phyloP scores from a whole-genome alignment of 2,329 filamentous ascomycete genomes.

The Capronia epimyces region DNA sequence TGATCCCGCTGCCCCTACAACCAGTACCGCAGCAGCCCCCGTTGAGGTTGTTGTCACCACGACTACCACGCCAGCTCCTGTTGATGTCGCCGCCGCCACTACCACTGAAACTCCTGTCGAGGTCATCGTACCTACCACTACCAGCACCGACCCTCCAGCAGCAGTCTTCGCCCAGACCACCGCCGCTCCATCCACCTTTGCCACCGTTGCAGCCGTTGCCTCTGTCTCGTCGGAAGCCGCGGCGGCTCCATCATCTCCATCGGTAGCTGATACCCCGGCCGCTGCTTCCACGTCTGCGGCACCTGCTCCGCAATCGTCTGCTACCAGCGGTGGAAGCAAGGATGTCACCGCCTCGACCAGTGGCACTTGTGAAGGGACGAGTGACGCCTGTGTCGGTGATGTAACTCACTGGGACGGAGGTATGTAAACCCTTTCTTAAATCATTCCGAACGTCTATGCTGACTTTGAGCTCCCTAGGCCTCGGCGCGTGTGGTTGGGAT shows the following conservation, averaged over 20 bases:
- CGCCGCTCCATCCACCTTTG: conserved; percentile 13
- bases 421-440: not conserved
- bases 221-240: conserved; percentile 1
- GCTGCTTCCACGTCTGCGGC: conserved; percentile 5
- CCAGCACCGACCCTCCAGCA: not conserved
- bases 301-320: not conserved
- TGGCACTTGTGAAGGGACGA: conserved; percentile 32
- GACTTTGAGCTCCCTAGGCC: conserved; percentile 19
- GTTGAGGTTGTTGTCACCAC: not conserved
- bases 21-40: conserved; percentile 3
- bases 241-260: too few relatives aligned
- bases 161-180: not conserved
- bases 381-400: conserved; percentile 51
- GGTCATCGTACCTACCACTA: not conserved
- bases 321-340: conserved; percentile 6
- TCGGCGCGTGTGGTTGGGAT: conserved; percentile 63
- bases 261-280: too few relatives aligned
- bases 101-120: not conserved
- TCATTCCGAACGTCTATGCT: not conserved
- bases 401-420: conserved; percentile 71
- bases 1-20: conserved; percentile 11
- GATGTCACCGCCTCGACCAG: conserved; percentile 8
- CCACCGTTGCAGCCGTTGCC: conserved; percentile 12
- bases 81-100: not conserved
- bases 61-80: not conserved